Evolutionary conservation across 441 rosid genomes (phyloP).

Genomic region (Iberis amara): DNA sequence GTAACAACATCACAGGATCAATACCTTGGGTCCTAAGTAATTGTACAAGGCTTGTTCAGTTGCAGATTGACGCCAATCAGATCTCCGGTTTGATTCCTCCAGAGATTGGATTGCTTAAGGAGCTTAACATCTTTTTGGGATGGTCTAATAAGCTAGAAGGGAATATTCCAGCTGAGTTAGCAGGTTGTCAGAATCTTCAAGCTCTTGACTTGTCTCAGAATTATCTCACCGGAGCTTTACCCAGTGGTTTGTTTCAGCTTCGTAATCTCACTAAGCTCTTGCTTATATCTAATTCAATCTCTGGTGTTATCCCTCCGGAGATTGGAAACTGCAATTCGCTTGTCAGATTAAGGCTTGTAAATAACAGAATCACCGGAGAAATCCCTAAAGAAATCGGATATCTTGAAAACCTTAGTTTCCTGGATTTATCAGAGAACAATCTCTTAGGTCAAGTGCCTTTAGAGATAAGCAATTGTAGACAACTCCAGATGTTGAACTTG

Average conservation of each 20-base stretch:
- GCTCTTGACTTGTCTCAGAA: slow-evolving; percentile 64
- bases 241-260: slow-evolving; percentile 52
- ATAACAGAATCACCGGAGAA: slow-evolving; percentile 43
- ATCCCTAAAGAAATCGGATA: slow-evolving; percentile 50
- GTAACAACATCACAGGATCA: slow-evolving; percentile 60
- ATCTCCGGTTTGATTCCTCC: slow-evolving; percentile 48
- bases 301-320: slow-evolving; percentile 48
- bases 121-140: slow-evolving; percentile 49
- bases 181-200: slow-evolving; percentile 49
- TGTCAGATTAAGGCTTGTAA: slow-evolving; percentile 48
- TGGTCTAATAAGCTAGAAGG: slow-evolving; percentile 75
- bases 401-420: slow-evolving; percentile 47
- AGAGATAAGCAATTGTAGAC: slow-evolving; percentile 54
- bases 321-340: slow-evolving; percentile 57
- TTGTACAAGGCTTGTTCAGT: slow-evolving; percentile 46
- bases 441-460: slow-evolving; percentile 43
- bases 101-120: slow-evolving; percentile 46
- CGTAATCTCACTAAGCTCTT: slow-evolving; percentile 61
- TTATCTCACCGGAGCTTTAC: slow-evolving; percentile 49
- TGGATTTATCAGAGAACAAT: slow-evolving; percentile 48
- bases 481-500: slow-evolving; percentile 58
- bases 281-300: slow-evolving; percentile 52
- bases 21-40: slow-evolving; percentile 54
- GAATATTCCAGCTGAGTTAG: slow-evolving; percentile 49
- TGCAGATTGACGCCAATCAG: slow-evolving; percentile 64